Evolutionary conservation across 495 filamentous ascomycete species (phyloP), one percentile per base, ranked within the genome.

Genomic region (Entonaema liquescens): DNA sequence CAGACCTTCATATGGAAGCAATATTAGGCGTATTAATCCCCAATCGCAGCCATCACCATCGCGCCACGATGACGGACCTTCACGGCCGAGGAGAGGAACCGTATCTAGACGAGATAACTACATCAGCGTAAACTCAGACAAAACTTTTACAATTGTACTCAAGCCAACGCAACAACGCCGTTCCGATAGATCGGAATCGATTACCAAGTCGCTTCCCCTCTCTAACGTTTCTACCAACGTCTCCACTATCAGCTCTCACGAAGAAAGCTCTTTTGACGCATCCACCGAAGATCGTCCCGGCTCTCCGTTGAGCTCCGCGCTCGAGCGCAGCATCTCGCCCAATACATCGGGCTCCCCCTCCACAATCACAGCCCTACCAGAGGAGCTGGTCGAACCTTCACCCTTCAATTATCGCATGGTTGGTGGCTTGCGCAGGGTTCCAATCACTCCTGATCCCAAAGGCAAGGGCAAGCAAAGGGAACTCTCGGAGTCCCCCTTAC

Each of bases 331-430:
- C 66, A 60, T 78, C 59, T 79, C 82, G 52, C 69, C 58, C 64
- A 74, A 59, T 74, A 74, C 68, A 26, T 70, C 69, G 70, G 67
- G 58, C 74, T 74, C 67, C 63, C 72, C 71, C 52, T 69, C 81
- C 13, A 79, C 79, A 23, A 47, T 77, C 66, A 72, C 76, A n/a
- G 77, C 68, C 19, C 74, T 83, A 74, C 71, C 76, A 68, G 81
- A 84, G 49, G 83, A 84, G 77, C 76, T 72, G 71, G 72, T 62
- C 67, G 61, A 70, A 63, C 77, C 77, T 28, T 83, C 68, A 11
- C 84, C 85, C 47, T 84, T 81, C 80, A 84, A 84, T 76, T 85
- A 86, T 70, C 80, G 81, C 66, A 77, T 87, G 75, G 81, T 84
- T 40, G 84, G 85, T 74, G 85, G 85, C 59, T 74, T 87, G 56